phyloP scores from a whole-genome alignment of 768 basidiomycete species.

The Candolleomyces efflorescens region DNA sequence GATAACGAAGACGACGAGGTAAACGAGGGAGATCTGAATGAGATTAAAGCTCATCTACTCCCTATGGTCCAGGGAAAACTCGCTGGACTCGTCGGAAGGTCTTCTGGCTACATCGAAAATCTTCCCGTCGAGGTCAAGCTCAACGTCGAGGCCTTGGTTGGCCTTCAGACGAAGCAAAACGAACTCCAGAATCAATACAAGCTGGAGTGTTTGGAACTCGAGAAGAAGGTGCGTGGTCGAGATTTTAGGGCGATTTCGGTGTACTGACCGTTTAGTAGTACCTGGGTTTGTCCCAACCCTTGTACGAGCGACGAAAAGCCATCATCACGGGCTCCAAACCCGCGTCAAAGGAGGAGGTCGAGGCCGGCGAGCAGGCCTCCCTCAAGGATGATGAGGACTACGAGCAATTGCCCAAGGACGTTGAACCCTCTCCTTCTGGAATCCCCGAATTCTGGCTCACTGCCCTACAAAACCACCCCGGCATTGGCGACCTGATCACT shows the following conservation, averaged over 20 bases:
- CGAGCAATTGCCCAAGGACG: neutral
- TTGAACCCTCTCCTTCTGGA: conserved; percentile 34
- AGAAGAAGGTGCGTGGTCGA: conserved; percentile 74
- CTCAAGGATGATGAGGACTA: conserved; percentile 62
- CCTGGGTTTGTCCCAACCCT: conserved; percentile 69
- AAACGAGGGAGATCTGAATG: conserved; percentile 35
- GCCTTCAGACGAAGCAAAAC: conserved; percentile 87
- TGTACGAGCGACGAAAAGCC: conserved; percentile 81
- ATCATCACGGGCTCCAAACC: conserved; percentile 77
- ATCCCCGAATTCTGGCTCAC: conserved; percentile 99
- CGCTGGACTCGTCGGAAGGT: conserved; percentile 79
- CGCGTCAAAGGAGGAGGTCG: conserved; percentile 78
- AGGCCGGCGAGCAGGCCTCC: conserved; percentile 69
- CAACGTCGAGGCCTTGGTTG: conserved; percentile 89
- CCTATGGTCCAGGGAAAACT: conserved; percentile 89
- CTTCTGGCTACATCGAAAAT: conserved; percentile 92
- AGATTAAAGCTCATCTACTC: conserved; percentile 61
- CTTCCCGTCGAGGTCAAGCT: conserved; percentile 78
- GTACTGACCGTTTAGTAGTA: conserved; percentile 43
- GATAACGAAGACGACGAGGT: conserved; percentile 59
- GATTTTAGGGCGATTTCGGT: neutral
- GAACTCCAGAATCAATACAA: conserved; percentile 93
- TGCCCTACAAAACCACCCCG: conserved; percentile 87
- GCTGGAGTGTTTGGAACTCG: conserved; percentile 89
- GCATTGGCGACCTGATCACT: conserved; percentile 83